Evolutionary conservation across 2,329 filamentous ascomycete genomes (phyloP).

Genomic region (Aspergillus costaricaensis): DNA sequence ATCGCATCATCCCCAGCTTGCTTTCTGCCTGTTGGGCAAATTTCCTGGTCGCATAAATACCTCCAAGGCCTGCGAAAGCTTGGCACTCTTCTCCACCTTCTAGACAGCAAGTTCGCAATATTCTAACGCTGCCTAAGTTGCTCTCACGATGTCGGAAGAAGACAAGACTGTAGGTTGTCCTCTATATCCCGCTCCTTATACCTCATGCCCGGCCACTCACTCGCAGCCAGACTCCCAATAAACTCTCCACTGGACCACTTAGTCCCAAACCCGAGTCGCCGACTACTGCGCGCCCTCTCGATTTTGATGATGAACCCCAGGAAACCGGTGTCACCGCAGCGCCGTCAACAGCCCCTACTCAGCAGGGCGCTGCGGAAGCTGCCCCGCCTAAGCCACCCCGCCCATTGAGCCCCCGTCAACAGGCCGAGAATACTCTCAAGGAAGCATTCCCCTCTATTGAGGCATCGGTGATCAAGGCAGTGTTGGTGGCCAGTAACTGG

Average conservation of each 20-base stretch:
- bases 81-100: background rate
- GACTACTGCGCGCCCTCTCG: slow-evolving; percentile 58
- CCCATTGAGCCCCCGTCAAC: slow-evolving; percentile 76
- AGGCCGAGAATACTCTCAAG: slow-evolving; percentile 83
- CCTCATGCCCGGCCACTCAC: slow-evolving; percentile 16
- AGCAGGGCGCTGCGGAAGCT: slow-evolving; percentile 33
- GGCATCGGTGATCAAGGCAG: slow-evolving; percentile 75
- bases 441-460: slow-evolving; percentile 93
- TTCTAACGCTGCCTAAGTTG: background rate
- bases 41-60: slow-evolving; percentile 22
- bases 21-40: slow-evolving; percentile 26
- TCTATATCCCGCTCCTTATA: slow-evolving; percentile 12
- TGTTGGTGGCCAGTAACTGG: slow-evolving; percentile 81
- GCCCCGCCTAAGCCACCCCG: slow-evolving; percentile 82
- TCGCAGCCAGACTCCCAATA: slow-evolving; percentile 38
- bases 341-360: slow-evolving; percentile 26
- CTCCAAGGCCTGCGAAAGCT: background rate
- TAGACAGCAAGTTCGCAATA: slow-evolving; percentile 17
- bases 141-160: slow-evolving; percentile 37
- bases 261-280: slow-evolving; percentile 52
- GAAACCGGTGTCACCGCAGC: slow-evolving; percentile 39
- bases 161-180: slow-evolving; percentile 35
- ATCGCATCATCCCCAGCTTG: slow-evolving; percentile 17
- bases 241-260: slow-evolving; percentile 32
- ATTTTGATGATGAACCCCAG: slow-evolving; percentile 60